Conservation (phyloP, 345 rosid species). For the Populus alba region DNA sequence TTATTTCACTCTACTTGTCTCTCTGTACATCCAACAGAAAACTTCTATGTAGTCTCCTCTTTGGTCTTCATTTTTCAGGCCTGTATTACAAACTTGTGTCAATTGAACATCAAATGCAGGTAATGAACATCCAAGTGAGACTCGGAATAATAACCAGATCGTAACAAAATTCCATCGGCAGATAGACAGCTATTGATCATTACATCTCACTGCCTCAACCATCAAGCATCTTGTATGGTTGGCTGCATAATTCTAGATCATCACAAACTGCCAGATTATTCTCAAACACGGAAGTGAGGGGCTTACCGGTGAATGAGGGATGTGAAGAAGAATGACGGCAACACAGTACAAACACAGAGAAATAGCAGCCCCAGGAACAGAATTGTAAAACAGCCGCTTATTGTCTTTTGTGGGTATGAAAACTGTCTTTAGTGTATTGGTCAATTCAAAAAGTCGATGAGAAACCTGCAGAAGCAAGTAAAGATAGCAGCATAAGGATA, state of each 20-base stretch:
- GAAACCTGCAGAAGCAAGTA: slow-evolving; percentile 56
- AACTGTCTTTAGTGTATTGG: slow-evolving; percentile 66
- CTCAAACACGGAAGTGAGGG: neutral
- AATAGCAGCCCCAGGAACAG: slow-evolving; percentile 58
- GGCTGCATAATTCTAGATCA: neutral
- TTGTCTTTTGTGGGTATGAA: slow-evolving; percentile 80
- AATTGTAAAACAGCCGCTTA: slow-evolving; percentile 56
- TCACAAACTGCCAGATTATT: neutral
- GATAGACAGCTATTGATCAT: neutral
- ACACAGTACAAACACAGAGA: slow-evolving; percentile 52
- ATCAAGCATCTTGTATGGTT: neutral
- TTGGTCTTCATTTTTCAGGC: slow-evolving; percentile 23
- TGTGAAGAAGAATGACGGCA: slow-evolving; percentile 72
- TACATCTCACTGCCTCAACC: neutral
- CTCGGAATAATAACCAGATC: neutral
- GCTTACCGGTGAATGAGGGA: slow-evolving; percentile 68
- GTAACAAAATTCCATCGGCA: neutral
- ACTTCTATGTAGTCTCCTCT: neutral
- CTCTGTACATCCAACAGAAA: slow-evolving; percentile 12
- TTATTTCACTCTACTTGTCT: slow-evolving; percentile 21
- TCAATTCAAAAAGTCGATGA: slow-evolving; percentile 72
- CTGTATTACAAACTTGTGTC: slow-evolving; percentile 15
- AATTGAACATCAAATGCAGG: slow-evolving; percentile 2
- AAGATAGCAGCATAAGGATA: slow-evolving; percentile 1
- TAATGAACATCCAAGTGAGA: neutral